A percentile compares a stretch with the other conserved stretches of the same genome.
Evolutionary conservation across 1,284 basidiomycete genomes (phyloP).

Genomic region (Ganoderma lingzhi): DNA sequence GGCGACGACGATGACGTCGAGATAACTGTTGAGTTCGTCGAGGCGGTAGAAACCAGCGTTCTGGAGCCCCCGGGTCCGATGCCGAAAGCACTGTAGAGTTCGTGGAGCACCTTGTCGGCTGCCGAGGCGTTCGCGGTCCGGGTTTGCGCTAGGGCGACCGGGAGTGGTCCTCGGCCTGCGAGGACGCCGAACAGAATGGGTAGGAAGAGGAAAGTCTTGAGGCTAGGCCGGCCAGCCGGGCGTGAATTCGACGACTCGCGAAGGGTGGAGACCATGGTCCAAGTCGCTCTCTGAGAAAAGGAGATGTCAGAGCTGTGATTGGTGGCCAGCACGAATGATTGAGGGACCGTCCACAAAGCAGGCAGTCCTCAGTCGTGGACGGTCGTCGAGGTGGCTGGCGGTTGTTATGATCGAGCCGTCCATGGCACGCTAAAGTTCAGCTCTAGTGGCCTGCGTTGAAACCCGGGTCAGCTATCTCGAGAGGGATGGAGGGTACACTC

Average conservation of each 20-base stretch:
- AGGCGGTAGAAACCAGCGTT: background rate
- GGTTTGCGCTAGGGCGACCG: background rate
- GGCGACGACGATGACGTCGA: background rate
- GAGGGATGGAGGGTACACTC: background rate
- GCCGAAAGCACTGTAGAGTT: background rate
- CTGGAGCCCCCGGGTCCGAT: constrained; percentile 8
- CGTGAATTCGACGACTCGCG: no score
- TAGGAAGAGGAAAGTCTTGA: background rate
- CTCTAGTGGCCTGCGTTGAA: background rate
- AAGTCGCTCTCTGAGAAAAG: background rate
- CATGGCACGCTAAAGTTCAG: background rate
- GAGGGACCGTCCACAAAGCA: background rate
- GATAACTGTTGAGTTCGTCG: background rate
- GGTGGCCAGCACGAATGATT: constrained; percentile 1
- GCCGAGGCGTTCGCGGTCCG: background rate
- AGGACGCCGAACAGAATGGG: background rate
- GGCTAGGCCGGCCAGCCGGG: background rate
- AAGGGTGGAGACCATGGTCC: background rate
- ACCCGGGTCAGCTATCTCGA: background rate
- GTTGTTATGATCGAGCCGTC: background rate
- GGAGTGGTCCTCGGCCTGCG: background rate
- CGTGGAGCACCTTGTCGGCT: constrained; percentile 4
- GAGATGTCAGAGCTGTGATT: background rate
- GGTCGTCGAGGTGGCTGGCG: background rate
- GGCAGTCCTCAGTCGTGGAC: background rate